These are phyloP conservation scores for Colletotrichum godetiae DNA, from an alignment of 2,329 filamentous ascomycete species.

Conservation along the genomic window DNA sequence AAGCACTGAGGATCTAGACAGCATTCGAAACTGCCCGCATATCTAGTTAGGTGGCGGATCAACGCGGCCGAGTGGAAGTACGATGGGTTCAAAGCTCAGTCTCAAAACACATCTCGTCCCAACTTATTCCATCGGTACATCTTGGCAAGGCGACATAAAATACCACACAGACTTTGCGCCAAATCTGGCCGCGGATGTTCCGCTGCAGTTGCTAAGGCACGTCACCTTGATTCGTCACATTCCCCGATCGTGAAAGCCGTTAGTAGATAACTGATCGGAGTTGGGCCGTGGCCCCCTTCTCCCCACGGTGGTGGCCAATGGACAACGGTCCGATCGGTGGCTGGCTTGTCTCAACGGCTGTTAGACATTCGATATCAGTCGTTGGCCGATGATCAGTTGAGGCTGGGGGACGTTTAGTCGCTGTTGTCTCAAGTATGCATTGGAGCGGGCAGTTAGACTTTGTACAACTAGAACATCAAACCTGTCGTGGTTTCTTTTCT, in stretches of 20 bases:
- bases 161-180: not conserved
- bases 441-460: not conserved
- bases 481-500: not conserved
- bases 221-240: not conserved
- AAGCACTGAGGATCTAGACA: not conserved
- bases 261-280: not conserved
- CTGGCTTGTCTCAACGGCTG: not conserved
- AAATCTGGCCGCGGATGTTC: not conserved
- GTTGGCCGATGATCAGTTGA: not conserved
- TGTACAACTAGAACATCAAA: not conserved
- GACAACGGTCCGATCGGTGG: not conserved
- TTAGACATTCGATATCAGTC: not conserved
- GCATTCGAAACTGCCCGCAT: conserved; percentile 3
- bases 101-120: not conserved
- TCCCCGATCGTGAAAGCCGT: not conserved
- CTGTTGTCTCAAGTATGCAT: not conserved
- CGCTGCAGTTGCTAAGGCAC: not conserved
- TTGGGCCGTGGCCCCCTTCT: not conserved
- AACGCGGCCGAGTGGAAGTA: not conserved
- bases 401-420: not conserved
- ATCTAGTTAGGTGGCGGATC: not conserved
- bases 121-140: not conserved
- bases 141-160: not conserved
- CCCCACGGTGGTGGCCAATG: not conserved
- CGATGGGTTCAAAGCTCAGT: not conserved